phyloP scores from a whole-genome alignment of 345 rosid genomes.

The Pseudoturritis turrita region DNA sequence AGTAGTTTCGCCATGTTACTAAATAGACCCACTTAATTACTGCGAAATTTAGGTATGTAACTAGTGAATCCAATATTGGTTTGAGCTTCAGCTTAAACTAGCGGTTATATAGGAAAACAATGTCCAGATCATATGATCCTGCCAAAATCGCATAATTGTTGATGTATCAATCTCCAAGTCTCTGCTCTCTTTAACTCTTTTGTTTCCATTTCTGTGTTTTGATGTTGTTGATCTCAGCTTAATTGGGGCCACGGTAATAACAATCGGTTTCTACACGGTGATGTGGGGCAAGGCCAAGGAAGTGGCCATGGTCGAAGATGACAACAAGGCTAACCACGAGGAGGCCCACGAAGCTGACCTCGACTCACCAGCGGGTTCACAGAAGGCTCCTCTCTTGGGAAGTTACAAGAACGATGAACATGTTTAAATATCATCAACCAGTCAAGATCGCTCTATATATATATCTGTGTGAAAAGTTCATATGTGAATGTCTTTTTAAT shows the following conservation, averaged over 20 bases:
- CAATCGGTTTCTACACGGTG: constrained; percentile 73
- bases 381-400: constrained; percentile 57
- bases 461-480: background rate
- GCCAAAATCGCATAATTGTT: background rate
- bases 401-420: constrained; percentile 42
- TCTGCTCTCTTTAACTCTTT: background rate
- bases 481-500: constrained; percentile 17
- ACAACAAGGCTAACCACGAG: constrained; percentile 9
- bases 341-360: constrained; percentile 23
- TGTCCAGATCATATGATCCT: background rate
- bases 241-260: constrained; percentile 65
- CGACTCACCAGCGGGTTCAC: constrained; percentile 26
- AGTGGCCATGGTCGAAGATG: constrained; percentile 43
- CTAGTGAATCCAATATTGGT: background rate
- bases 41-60: background rate
- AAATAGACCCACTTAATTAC: background rate
- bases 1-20: background rate
- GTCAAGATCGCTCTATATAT: background rate
- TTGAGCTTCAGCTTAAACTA: too few relatives aligned
- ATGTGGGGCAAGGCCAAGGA: constrained; percentile 93
- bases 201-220: background rate
- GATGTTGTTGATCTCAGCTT: constrained; percentile 37
- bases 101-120: background rate
- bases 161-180: background rate
- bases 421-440: constrained; percentile 24